Conservation (phyloP, 495 filamentous ascomycete species). For the Corynascus novoguineensis region DNA sequence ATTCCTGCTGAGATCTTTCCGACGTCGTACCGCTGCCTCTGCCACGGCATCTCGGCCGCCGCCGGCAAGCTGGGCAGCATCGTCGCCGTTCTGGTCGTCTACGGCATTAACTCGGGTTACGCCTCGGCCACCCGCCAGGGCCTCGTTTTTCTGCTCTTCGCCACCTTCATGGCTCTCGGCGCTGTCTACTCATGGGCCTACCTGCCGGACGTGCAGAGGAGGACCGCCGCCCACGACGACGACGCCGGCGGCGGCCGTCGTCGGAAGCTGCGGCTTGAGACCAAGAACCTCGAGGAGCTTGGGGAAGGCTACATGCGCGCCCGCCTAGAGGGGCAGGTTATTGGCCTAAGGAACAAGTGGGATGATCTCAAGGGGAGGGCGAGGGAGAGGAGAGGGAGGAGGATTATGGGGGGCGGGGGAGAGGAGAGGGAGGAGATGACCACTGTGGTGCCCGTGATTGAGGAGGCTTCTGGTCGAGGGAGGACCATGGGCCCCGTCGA, state of each 20-base stretch:
- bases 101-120: constrained; percentile 40
- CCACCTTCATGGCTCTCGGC: constrained; percentile 30
- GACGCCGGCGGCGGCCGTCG: background rate
- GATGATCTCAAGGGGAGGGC: constrained; percentile 17
- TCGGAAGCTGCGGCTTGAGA: constrained; percentile 20
- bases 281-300: constrained; percentile 30
- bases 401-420: background rate
- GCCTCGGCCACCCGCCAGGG: constrained; percentile 24
- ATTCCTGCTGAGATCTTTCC: constrained; percentile 89
- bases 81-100: constrained; percentile 46
- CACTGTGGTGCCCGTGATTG: background rate
- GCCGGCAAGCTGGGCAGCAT: constrained; percentile 82
- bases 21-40: constrained; percentile 76
- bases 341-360: constrained; percentile 28
- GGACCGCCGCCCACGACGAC: background rate
- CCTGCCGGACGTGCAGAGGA: constrained; percentile 32
- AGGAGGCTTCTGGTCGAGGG: too few species aligned
- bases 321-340: constrained; percentile 24
- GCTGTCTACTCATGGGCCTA: constrained; percentile 35
- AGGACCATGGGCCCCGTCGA: background rate
- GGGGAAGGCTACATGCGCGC: constrained; percentile 28
- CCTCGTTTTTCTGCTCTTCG: constrained; percentile 34
- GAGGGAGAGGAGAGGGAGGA: constrained; percentile 9
- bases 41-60: constrained; percentile 81
- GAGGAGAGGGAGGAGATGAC: background rate